Evolutionary conservation across 306 rosid genomes (phyloP).

Genomic region (Albizia julibrissin): DNA sequence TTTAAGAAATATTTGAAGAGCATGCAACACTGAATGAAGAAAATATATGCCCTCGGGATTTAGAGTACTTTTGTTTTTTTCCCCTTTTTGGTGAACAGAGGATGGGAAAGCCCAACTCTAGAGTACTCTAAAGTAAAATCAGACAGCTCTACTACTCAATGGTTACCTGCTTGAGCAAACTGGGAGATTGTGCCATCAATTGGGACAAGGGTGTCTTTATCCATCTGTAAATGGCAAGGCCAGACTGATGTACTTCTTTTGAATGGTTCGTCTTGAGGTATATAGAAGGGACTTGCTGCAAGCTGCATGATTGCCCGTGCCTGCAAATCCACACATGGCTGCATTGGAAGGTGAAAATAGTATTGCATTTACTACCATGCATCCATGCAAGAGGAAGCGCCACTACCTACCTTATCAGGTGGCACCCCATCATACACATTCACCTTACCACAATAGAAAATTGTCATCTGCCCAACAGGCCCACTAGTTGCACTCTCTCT

Average conservation of each 20-base stretch:
- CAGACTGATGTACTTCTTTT: constrained; percentile 52
- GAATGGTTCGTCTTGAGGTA: constrained; percentile 51
- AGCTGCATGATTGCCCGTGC: constrained; percentile 89
- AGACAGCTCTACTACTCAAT: constrained; percentile 15
- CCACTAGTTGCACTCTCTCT: constrained; percentile 63
- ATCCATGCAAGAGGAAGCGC: constrained; percentile 42
- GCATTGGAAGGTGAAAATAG: constrained; percentile 39
- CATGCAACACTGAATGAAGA: constrained; percentile 19
- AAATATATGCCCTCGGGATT: constrained; percentile 12
- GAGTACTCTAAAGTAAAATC: neutral
- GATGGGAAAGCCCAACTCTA: neutral
- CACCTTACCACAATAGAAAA: constrained; percentile 96
- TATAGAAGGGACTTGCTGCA: constrained; percentile 70
- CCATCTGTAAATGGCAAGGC: constrained; percentile 50
- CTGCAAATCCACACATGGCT: constrained; percentile 68
- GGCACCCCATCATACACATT: constrained; percentile 90
- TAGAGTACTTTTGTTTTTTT: neutral
- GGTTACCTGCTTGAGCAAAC: constrained; percentile 69
- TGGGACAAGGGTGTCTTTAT: constrained; percentile 53
- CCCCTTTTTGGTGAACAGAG: neutral
- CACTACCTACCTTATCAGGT: constrained; percentile 86
- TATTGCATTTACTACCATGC: constrained; percentile 42
- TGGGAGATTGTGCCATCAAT: constrained; percentile 55
- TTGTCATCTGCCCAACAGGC: constrained; percentile 78
- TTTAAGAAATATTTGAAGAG: constrained; percentile 1